Conservation (phyloP, 495 filamentous ascomycete species). For the Antarctomyces pellizariae region DNA sequence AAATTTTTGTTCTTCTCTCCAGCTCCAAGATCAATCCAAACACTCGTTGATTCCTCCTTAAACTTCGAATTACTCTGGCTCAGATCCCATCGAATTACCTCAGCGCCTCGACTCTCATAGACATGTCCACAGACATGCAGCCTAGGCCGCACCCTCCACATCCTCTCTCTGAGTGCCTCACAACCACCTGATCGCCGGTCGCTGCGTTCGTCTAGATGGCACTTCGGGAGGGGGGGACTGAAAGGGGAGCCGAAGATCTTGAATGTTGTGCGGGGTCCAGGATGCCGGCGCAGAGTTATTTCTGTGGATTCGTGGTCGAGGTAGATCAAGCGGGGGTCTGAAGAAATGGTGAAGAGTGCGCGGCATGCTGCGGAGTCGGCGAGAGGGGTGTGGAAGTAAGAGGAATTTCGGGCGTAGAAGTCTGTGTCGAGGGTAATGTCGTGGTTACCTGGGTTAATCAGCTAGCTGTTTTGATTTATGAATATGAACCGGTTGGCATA, state of each 20-base stretch:
- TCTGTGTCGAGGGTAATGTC: slow-evolving; percentile 45
- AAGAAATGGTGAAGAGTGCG: no score
- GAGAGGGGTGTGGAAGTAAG: slow-evolving; percentile 33
- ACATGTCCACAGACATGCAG: slow-evolving; percentile 82
- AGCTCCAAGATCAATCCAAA: slow-evolving; percentile 22
- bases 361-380: no score
- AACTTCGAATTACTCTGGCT: slow-evolving; percentile 7
- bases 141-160: slow-evolving; percentile 54
- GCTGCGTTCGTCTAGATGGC: slow-evolving; percentile 49
- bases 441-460: slow-evolving; percentile 38
- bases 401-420: slow-evolving; percentile 34
- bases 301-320: no score
- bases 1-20: slow-evolving; percentile 30
- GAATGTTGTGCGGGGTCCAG: slow-evolving; percentile 41
- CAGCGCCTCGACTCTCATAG: slow-evolving; percentile 39
- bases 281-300: no score
- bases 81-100: slow-evolving; percentile 33
- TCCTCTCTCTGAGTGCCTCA: slow-evolving; percentile 37
- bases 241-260: slow-evolving; percentile 58
- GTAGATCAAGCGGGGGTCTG: no score
- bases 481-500: no score
- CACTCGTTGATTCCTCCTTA: slow-evolving; percentile 13
- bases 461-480: no score
- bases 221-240: slow-evolving; percentile 44
- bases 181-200: slow-evolving; percentile 30